Base-by-base conservation (phyloP, 129 eudicot species). In the Chrysanthemum lavandulifolium region DNA sequence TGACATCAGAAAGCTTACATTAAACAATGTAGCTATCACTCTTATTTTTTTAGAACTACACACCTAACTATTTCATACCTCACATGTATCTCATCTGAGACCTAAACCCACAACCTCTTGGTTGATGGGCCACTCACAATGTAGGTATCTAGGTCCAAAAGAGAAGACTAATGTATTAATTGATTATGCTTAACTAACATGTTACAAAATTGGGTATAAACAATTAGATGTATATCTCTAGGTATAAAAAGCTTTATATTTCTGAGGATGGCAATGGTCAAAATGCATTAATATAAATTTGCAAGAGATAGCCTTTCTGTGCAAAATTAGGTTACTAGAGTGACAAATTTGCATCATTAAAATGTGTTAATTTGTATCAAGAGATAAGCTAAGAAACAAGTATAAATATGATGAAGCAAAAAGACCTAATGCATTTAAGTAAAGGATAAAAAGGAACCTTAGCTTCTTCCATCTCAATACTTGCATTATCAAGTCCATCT, bases 401-500 rank as follows among this genome's bases (percentile, higher is more conserved):
- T 1, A 8, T 40, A 40, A 6, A 40, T 40, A 40, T 40, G 47
- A 40, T 40, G 47, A 7, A 7, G 47, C 10, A 7, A 1, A 1
- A 40, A 40, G 47, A 40, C 10, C 10, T 40, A 36, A 6, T 40
- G 47, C 47, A 18, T 65, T 12, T 15, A 48, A 51, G 21, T 6
- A 11, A 64, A 40, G 54, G 61, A 67, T 50, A 40, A 47, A 21
- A 53, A 56, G 3, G 45, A 73, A 94, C 99, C 99, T 94, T 94
- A 63, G 99, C 96, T 83, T 90, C 89, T 73, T 87, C 97, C 94
- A 94, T 94, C 81, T 90, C 97, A 31, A 78, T 83, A 75, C 99
- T 94, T 68, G 97, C 99, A 84, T 90, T 88, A 67, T 90, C 99
- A 65, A 90, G 97, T 65, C 99, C 99, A 78, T 94, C 99, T 80